phyloP scores from a whole-genome alignment of 768 basidiomycete genomes.

The Tricholoma saponaceum region DNA sequence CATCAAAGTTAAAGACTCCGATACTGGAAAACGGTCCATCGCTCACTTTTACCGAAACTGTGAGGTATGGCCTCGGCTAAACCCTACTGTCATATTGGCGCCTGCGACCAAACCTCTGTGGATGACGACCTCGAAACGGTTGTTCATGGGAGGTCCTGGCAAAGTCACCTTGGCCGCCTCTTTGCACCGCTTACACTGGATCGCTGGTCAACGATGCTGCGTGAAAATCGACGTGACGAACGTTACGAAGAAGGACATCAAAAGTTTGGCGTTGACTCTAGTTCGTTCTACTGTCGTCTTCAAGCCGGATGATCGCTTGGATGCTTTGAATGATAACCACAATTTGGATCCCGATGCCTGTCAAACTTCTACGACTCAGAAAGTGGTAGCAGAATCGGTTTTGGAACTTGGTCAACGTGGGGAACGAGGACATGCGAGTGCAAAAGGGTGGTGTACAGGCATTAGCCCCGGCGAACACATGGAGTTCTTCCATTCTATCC shows the following conservation, averaged over 20 bases:
- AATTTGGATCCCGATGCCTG: conserved; percentile 53
- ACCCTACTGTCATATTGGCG: conserved; percentile 56
- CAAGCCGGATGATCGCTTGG: conserved; percentile 44
- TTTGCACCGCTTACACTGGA: conserved; percentile 71
- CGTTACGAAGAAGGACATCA: conserved; percentile 63
- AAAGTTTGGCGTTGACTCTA: conserved; percentile 57
- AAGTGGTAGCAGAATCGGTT: conserved; percentile 59
- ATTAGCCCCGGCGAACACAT: conserved; percentile 57
- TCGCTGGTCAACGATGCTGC: conserved; percentile 77
- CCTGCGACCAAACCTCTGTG: conserved; percentile 57
- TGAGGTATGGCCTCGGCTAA: conserved; percentile 73
- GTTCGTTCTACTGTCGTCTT: conserved; percentile 65
- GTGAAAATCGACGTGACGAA: conserved; percentile 66
- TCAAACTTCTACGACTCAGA: conserved; percentile 56
- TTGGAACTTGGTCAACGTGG: conserved; percentile 65
- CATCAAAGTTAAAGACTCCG: conserved; percentile 67
- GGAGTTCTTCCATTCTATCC: conserved; percentile 65
- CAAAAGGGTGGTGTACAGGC: conserved; percentile 89
- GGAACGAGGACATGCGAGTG: conserved; percentile 67
- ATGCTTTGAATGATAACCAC: conserved; percentile 17
- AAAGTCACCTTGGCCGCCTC: conserved; percentile 62
- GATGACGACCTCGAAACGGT: conserved; percentile 46
- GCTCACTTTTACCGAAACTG: conserved; percentile 88
- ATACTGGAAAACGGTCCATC: conserved; percentile 60
- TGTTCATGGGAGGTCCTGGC: conserved; percentile 62